Evolutionary conservation across 164 flowering plant species (phyloP), one percentile per base, ranked within the genome.

Genomic region (Protea cynaroides): DNA sequence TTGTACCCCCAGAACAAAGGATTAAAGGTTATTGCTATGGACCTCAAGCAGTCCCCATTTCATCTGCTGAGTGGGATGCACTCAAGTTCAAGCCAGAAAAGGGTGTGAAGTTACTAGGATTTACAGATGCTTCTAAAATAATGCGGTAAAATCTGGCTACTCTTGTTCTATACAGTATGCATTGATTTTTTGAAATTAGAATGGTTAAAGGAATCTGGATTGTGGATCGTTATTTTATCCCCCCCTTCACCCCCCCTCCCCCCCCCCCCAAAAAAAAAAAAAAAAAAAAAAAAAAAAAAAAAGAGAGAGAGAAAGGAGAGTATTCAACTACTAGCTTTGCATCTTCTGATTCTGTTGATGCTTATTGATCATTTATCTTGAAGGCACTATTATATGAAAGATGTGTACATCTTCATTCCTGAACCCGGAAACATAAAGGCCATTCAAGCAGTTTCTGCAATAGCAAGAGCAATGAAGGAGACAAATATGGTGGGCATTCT

Each of bases 1-100:
- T 79, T 71, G 84, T 94, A 21, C 94, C 99, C n/a, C 96, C 99
- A 38, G 99, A 94, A 56, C 94, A 91, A 79, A 86, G 97, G 73
- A 94, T 94, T 64, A 94, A 86, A 77, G 99, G 96, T 49, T 94
- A 85, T 68, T 81, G 87, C 8, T 94, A 94, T 78, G 99, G 97
- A 59, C 97, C 97, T 69, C 90, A 94, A 79, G 96, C 91, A 10
- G 76, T 94, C 77, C 99, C 99, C 52, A 83, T 94, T 71, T 87
- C 99, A 52, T 65, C 90, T 71, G 92, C 84, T 67, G 90, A 84
- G 58, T 81, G 69, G 94, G 96, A 91, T 29, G 85, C 97, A 59
- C 83, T 88, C 65, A 91, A 86, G 71, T 91, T 88, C 77, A 94
- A 86, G 77, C 88, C 99, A 38, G 97, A 91, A 68, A 94, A 91